Evolutionary conservation across 176 grass and related monocot species (phyloP), one percentile per base, ranked within the genome.

Genomic region (Carex kokanica): DNA sequence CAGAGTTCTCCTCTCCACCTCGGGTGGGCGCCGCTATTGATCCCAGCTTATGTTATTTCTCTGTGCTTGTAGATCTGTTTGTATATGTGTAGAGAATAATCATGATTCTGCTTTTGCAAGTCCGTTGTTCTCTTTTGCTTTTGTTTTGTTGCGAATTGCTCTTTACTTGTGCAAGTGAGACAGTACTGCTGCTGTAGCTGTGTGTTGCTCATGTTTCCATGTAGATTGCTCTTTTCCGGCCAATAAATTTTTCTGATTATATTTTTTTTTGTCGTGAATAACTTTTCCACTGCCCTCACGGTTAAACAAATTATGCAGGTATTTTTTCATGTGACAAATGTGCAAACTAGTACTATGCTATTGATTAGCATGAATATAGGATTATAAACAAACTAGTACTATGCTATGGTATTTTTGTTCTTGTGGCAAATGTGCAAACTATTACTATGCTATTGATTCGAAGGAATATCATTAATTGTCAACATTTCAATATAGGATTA

Each of bases 11-110:
- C 47, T 99, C 77, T 99, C 93, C 6, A 99, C 88, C 0, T 87
- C 91, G 2, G 85, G 96, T 3, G 84, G 89, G 61, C 93, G 96
- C n/a, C 91, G 93, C 52, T 99, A 99, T 81, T 99, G 73, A 92
- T 80, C 58, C 6, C 17, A 49, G n/a, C 54, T 82, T 36, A 64
- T 31, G 20, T 54, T 54, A 29, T 31, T 61, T 43, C 6, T 4
- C 61, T 81, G 36, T 63, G 34, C 56, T 51, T 67, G 40, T 53
- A 65, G 34, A 45, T 81, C 80, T 66, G 41, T 82, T 45, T 81
- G 67, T 23, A 9, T 53, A 40, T 61, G 32, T 82, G 56, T 82
- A 51, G 23, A 64, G 20, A 51, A 65, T 65, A 82, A 25, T 66
- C 38, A 32, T 49, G n/a, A 52, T 82, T 82, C 43, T 67, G 61